Base-by-base conservation (phyloP, 2,329 filamentous ascomycete genomes). In the Ophidiomyces ophidiicola region DNA sequence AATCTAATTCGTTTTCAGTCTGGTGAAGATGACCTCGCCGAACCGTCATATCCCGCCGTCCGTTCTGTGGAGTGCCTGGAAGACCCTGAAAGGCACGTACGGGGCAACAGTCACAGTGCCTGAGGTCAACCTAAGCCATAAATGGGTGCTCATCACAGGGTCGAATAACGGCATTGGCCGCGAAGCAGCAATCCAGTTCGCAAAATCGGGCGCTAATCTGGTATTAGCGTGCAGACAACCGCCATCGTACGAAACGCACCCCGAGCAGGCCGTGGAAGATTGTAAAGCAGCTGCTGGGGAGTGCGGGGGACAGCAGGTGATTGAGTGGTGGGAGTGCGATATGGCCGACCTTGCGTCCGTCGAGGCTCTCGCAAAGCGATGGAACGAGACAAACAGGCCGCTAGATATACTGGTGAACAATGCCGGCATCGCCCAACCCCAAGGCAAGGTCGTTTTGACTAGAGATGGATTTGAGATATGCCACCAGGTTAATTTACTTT, bases 401-500 rank as follows among this genome's bases (percentile, higher is more conserved):
- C 11, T 30, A 2, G 28, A 30, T 30, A 11, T 30, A 5, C 28
- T 30, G 28, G 28, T 11, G 3, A 30, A 30, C 3, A 30, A 30
- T 30, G 28, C 28, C 2, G 28, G 28, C 11, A 30, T 30, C 6
- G 6, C 28, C 12, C 28, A 30, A 15, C 6, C n/a, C 6, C 5
- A n/a, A 3, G 28, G 28, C 28, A 30, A 30, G 28, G 28, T 30
- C 17, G 10, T 30, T 11, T 30, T 30, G 28, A 30, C 28, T 30
- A 30, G 5, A 30, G 28, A 30, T 30, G 28, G 28, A 30, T 30
- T 30, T 11, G 28, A 30, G 28, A n/a, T 30, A n/a, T 30, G 5
- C 5, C 28, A n/a, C n/a, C n/a, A n/a, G n/a, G n/a, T n/a, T n/a
- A n/a, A n/a, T n/a, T n/a, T n/a, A n/a, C n/a, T n/a, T n/a, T n/a